Base-by-base conservation (phyloP, 805 yeast species). In the Yamadazyma laniorum region DNA sequence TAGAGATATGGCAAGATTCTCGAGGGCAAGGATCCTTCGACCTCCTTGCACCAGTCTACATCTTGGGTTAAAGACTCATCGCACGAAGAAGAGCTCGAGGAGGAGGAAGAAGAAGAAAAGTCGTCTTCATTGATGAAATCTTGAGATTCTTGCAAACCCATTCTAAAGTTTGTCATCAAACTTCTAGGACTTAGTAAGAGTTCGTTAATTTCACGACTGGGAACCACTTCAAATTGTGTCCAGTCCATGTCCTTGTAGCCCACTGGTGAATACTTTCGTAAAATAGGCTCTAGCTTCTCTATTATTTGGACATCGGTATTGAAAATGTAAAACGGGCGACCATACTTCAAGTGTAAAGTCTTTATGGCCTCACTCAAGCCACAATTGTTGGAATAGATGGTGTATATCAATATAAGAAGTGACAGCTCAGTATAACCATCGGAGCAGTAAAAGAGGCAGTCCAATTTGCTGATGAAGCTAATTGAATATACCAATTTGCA, bases 371-470 rank as follows among this genome's bases (percentile, higher is more conserved):
- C 80, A 18, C 83, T 80, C 9, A 86, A 59, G 0, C 75, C 48
- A 14, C 78, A 53, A 27, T 82, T 78, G 37, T 81, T 74, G 2
- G 85, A 58, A 59, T 82, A 91, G 41, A 91, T 83, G 40, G 84
- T 48, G 50, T 76, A 90, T 39, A 89, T 75, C 25, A 87, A 63
- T 0, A 79, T 75, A 27, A 90, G 59, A n/a, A 91, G 69, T 4
- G 95, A 79, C 35, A 90, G 83, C 54, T 89, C 96, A 0, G 96
- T 87, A 59, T 90, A 91, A 0, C 98, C 98, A 61, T 91, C 96
- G 2, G 85, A 76, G 53, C 96, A 88, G 55, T 79, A 82, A 7
- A 90, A 65, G 43, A 90, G 67, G 0, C 79, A 64, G 3, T 77
- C 72, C 35, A 67, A 42, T 3, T 48, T 60, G 43, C 50, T 44